These are phyloP conservation scores for Fusarium brevicatenulatum DNA, from an alignment of 2,329 filamentous ascomycete species.

Conservation along the genomic window DNA sequence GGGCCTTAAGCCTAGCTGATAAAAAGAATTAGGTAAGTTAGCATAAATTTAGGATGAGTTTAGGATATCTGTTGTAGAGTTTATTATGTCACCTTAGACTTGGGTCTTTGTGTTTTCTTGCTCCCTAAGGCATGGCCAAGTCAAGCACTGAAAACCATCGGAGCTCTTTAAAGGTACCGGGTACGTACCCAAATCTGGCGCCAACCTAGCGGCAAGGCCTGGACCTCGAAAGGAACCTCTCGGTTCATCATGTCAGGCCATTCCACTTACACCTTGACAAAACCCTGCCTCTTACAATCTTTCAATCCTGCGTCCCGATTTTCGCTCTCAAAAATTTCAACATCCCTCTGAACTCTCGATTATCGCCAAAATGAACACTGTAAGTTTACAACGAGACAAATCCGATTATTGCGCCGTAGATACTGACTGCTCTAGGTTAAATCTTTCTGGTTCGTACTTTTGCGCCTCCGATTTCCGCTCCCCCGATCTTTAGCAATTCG, in stretches of 20 bases:
- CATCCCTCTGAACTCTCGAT: not conserved
- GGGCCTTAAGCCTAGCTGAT: too few relatives aligned
- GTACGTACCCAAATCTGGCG: constrained; percentile 33
- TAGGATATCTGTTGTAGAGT: too few relatives aligned
- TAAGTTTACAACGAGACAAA: constrained; percentile 47
- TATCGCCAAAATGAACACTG: constrained; percentile 63
- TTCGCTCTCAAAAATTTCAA: constrained; percentile 12
- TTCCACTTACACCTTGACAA: constrained; percentile 43
- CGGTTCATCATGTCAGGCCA: constrained; percentile 43
- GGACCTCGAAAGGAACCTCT: constrained; percentile 33
- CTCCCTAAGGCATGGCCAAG: too few relatives aligned
- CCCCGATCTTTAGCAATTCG: not conserved
- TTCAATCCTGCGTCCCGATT: constrained; percentile 32
- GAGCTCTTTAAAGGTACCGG: constrained; percentile 1
- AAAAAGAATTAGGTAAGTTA: too few relatives aligned
- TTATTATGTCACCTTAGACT: too few relatives aligned
- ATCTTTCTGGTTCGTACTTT: constrained; percentile 69
- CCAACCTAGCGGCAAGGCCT: constrained; percentile 34
- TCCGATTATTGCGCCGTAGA: constrained; percentile 7
- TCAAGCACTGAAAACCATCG: not conserved
- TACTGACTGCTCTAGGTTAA: constrained; percentile 59
- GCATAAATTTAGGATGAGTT: too few relatives aligned
- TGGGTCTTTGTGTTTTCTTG: too few relatives aligned
- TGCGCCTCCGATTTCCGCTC: constrained; percentile 11
- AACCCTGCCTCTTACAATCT: constrained; percentile 38